Evolutionary conservation across 164 flowering plant species (phyloP).

Genomic region (Dillenia suffruticosa): DNA sequence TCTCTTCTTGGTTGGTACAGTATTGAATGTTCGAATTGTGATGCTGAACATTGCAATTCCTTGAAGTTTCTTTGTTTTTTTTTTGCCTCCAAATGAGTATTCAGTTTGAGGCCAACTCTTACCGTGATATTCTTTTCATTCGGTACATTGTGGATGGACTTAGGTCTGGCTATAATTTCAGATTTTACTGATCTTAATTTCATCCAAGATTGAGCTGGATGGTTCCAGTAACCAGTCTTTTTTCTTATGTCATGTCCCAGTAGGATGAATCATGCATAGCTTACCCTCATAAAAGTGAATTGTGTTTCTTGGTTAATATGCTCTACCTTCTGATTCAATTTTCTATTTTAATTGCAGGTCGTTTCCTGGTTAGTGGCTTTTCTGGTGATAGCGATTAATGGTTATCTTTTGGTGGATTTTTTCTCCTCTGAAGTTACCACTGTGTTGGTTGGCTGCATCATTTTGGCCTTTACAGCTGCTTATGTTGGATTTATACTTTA

Average conservation of each 20-base stretch:
- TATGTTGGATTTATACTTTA: conserved; percentile 54
- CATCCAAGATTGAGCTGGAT: too few relatives aligned
- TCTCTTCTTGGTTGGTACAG: too few relatives aligned
- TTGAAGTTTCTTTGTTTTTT: too few relatives aligned
- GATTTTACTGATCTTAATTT: too few relatives aligned
- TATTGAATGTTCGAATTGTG: too few relatives aligned
- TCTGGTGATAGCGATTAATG: conserved; percentile 63
- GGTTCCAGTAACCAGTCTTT: too few relatives aligned
- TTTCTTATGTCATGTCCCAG: not conserved
- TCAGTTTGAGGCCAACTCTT: too few relatives aligned
- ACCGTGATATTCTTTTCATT: too few relatives aligned
- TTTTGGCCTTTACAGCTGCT: conserved; percentile 34
- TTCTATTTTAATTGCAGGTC: conserved; percentile 25
- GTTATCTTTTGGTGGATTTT: conserved; percentile 58
- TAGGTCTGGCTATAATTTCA: too few relatives aligned
- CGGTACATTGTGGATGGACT: too few relatives aligned
- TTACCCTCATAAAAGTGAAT: not conserved
- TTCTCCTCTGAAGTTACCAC: conserved; percentile 52
- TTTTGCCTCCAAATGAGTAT: too few relatives aligned
- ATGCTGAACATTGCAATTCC: too few relatives aligned
- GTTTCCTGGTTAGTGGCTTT: conserved; percentile 58
- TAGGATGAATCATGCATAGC: not conserved
- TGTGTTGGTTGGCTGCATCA: conserved; percentile 12
- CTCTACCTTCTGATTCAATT: not conserved
- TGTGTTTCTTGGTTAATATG: not conserved